phyloP scores from a whole-genome alignment of 2,329 filamentous ascomycete genomes.

The Geosmithia putterillii region DNA sequence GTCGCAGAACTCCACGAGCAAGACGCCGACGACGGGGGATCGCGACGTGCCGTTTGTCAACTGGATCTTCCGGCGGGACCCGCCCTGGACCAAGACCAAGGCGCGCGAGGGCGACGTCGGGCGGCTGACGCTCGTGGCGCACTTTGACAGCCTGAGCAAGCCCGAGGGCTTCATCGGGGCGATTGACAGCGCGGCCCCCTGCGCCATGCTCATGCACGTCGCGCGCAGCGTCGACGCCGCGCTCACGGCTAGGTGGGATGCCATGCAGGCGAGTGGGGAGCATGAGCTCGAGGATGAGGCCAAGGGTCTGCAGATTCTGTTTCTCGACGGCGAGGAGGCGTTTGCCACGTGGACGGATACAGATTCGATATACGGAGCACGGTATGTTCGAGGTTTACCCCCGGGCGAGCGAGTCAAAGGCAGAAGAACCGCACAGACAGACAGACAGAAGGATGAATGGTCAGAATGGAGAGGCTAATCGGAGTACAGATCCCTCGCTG shows the following conservation, averaged over 20 bases:
- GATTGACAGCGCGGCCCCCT: slow-evolving; percentile 86
- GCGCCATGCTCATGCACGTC: slow-evolving; percentile 83
- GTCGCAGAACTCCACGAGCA: slow-evolving; percentile 83
- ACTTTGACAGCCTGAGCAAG: slow-evolving; percentile 77
- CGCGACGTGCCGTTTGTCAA: slow-evolving; percentile 73
- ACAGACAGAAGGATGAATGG: slow-evolving; percentile 2
- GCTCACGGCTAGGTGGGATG: slow-evolving; percentile 70
- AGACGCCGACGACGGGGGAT: slow-evolving; percentile 63
- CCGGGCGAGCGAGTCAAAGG: too few relatives aligned
- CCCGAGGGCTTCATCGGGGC: slow-evolving; percentile 87
- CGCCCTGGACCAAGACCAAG: slow-evolving; percentile 72
- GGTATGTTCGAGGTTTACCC: slow-evolving; percentile 42
- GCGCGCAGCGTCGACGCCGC: slow-evolving; percentile 70
- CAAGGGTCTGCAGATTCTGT: slow-evolving; percentile 75
- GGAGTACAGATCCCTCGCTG: slow-evolving; percentile 51
- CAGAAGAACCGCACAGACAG: too few relatives aligned
- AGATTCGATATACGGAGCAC: slow-evolving; percentile 82
- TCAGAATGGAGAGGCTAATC: neutral
- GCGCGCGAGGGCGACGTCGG: slow-evolving; percentile 57
- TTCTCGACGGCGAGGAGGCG: slow-evolving; percentile 91
- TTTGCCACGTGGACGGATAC: slow-evolving; percentile 67
- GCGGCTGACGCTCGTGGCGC: slow-evolving; percentile 76
- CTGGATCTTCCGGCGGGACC: slow-evolving; percentile 76
- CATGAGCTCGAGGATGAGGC: slow-evolving; percentile 52
- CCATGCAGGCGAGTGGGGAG: slow-evolving; percentile 50